These are phyloP conservation scores for Colletotrichum sp. DNA, from an alignment of 2,329 filamentous ascomycete species.

Conservation along the genomic window DNA sequence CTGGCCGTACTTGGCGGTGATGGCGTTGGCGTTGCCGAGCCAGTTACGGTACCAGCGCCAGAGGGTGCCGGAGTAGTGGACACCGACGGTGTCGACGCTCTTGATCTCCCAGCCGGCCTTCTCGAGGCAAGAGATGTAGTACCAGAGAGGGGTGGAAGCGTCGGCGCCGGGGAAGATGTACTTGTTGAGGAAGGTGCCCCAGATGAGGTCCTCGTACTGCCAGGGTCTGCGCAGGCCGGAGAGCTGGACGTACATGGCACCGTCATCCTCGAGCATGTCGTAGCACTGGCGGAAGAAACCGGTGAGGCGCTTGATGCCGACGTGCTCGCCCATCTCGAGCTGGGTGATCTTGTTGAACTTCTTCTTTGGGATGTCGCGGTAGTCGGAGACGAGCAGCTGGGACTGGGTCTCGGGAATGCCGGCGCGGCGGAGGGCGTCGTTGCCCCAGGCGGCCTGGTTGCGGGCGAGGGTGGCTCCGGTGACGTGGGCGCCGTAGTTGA, in stretches of 20 bases:
- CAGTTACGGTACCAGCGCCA: constrained; percentile 99
- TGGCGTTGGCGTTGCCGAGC: constrained; percentile 91
- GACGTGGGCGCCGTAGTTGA: constrained; percentile 85
- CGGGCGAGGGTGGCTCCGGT: constrained; percentile 93
- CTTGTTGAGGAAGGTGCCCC: constrained; percentile 99
- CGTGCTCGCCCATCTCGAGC: constrained; percentile 98
- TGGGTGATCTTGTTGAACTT: constrained; percentile 95
- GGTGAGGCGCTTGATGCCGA: constrained; percentile 88
- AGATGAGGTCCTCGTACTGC: constrained; percentile 98
- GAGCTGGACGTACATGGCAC: constrained; percentile 94
- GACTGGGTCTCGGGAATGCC: constrained; percentile 88
- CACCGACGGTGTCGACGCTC: constrained; percentile 88
- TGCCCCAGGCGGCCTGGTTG: constrained; percentile 98
- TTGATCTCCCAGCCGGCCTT: constrained; percentile 87
- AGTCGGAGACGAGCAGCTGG: constrained; percentile 94
- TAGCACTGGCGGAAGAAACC: constrained; percentile 85
- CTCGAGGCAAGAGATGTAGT: constrained; percentile 85
- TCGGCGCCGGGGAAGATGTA: constrained; percentile 98
- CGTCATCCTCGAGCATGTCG: constrained; percentile 96
- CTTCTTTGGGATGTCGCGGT: constrained; percentile 88
- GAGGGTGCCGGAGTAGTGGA: constrained; percentile 95
- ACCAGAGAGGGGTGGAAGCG: constrained; percentile 90
- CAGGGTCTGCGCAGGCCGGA: constrained; percentile 92
- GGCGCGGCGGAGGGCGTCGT: constrained; percentile 81
- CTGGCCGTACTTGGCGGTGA: constrained; percentile 92